Base-by-base conservation (phyloP, 1,284 basidiomycete species). In the Cutaneotrichosporon cavernicola region DNA sequence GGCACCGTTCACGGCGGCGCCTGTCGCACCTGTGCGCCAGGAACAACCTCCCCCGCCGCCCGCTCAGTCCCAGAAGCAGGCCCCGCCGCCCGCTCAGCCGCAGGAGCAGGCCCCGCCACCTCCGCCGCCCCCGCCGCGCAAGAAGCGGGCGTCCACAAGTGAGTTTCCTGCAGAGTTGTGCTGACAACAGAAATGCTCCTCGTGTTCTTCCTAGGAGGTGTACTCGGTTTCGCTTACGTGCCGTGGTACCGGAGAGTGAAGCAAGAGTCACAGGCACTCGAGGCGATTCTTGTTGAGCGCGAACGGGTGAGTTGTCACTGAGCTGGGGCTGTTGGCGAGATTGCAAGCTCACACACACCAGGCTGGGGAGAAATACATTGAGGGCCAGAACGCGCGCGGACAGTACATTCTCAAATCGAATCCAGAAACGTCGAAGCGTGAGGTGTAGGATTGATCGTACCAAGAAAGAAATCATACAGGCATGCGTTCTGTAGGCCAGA, bases 231-330 rank as follows among this genome's bases (percentile, higher is more conserved):
- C 11, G 30, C 16, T 1, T 52, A 32, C 11, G 30, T 52, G 22
- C 50, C 50, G 30, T 52, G 50, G 50, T 52, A 52, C 50, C 26
- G 26, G 50, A 52, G 14, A 22, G 26, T 26, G 50, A 5, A 52
- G 50, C 40, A 43, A 6, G 14, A 16, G 14, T 16, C 40, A 6
- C 10, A 18, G 40, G 14, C 10, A 13, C 40, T 43, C 13, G 40
- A 43, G 40, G 40, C 1, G 14, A 43, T 43, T 5, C 40, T 43
- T 6, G 40, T 43, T 13, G 40, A 43, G 9, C 40, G 40, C 40
- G 40, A 43, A 13, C 10, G 4, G 40, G 40, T 43, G 40, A 13
- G 40, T 43, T 43, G 11, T 13, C 5, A 43, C 40, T 13, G 40
- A 14, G 40, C 40, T 43, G 40, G 34, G 34, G 34, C 34, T 36